Evolutionary conservation across 441 rosid species (phyloP).

Genomic region (Populus hybrid): DNA sequence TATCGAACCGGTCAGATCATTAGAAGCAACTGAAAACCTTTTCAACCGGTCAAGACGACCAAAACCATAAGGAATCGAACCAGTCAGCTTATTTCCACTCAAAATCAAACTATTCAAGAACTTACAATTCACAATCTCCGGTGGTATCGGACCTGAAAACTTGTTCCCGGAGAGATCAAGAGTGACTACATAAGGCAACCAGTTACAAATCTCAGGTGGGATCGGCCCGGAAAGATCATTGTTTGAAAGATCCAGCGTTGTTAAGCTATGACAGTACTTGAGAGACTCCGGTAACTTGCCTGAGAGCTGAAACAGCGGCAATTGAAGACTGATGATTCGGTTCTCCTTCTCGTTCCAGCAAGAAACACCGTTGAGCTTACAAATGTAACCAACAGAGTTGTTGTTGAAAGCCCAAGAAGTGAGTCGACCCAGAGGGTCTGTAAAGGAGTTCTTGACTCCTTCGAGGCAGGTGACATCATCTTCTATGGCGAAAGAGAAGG

Average conservation of each 20-base stretch:
- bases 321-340: slow-evolving; percentile 52
- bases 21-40: slow-evolving; percentile 61
- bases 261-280: slow-evolving; percentile 55
- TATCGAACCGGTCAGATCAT: slow-evolving; percentile 59
- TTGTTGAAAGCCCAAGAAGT: not conserved
- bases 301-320: slow-evolving; percentile 49
- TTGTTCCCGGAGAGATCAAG: slow-evolving; percentile 70
- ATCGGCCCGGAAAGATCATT: slow-evolving; percentile 63
- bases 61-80: slow-evolving; percentile 54
- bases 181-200: slow-evolving; percentile 68
- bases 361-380: slow-evolving; percentile 69
- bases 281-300: slow-evolving; percentile 64
- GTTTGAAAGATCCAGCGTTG: slow-evolving; percentile 59
- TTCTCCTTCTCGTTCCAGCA: slow-evolving; percentile 87
- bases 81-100: slow-evolving; percentile 58
- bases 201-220: slow-evolving; percentile 55
- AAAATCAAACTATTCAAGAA: slow-evolving; percentile 54
- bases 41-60: slow-evolving; percentile 45
- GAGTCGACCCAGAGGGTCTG: not conserved
- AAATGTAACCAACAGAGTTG: slow-evolving; percentile 44
- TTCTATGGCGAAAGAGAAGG: not conserved
- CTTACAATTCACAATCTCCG: slow-evolving; percentile 54
- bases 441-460: not conserved
- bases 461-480: not conserved
- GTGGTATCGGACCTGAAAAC: slow-evolving; percentile 61